Base-by-base conservation (phyloP, 805 yeast genomes). In the Kazachstania kunashirensis region DNA sequence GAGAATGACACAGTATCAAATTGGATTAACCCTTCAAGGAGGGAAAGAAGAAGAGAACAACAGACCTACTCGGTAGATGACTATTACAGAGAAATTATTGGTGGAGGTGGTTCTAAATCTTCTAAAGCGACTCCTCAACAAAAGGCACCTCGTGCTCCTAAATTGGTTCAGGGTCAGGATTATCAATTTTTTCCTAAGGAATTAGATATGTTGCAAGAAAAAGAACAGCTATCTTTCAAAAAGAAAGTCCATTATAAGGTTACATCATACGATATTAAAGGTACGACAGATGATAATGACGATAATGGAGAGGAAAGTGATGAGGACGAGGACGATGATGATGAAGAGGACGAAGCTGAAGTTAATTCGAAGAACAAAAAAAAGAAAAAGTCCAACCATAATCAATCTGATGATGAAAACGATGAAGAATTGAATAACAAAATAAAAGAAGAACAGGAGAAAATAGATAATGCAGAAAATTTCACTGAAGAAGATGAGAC, bases 1-100 rank as follows among this genome's bases (percentile, higher is more conserved):
- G 32, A 44, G 4, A 48, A 47, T 24, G 62, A 63, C n/a, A 61
- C 58, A 24, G 52, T 62, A 1, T 63, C 42, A 11, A 60, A 70
- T 3, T 81, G 88, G 84, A 74, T 81, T 23, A 80, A 81, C 48
- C 92, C 89, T 0, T 64, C 82, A 1, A 45, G 58, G 29, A 51
- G 64, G 40, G 64, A 58, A 42, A 68, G 92, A 58, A 84, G 82
- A 51, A 63, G 88, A 44, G 82, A 80, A 45, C 88, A 82, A 44
- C 85, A 80, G 47, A 77, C 81, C 2, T 83, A 82, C 47, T 77
- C 84, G 0, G 73, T 81, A 32, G 92, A 82, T 57, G 80, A 77
- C 29, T 80, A 80, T 52, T 80, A 80, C 47, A 79, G 77, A 47
- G 88, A 80, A 50, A 79, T 79, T 24, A 60, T 81, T 46, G 55